Evolutionary conservation across 768 basidiomycete genomes (phyloP).

Genomic region (Tylopilus vinaceipallidus): DNA sequence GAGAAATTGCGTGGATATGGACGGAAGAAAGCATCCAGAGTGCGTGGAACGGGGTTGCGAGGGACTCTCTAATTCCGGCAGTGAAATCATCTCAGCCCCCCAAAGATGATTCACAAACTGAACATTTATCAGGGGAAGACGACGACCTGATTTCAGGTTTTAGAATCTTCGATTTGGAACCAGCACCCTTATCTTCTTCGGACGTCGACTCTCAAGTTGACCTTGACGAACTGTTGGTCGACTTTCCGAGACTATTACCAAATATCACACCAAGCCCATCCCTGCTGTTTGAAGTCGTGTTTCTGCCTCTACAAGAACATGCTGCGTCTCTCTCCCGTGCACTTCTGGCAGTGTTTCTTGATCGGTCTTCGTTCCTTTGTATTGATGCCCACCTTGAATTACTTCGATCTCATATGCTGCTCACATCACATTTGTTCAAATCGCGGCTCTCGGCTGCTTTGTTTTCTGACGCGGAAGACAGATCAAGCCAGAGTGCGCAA

Average conservation of each 20-base stretch:
- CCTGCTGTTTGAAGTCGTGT: constrained; percentile 60
- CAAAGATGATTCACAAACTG: neutral
- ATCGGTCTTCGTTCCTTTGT: constrained; percentile 61
- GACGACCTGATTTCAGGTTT: constrained; percentile 46
- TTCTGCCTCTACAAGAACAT: constrained; percentile 59
- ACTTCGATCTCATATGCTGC: constrained; percentile 71
- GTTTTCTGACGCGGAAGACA: constrained; percentile 71
- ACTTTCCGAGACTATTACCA: constrained; percentile 61
- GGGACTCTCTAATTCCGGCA: neutral
- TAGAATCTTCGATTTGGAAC: constrained; percentile 63
- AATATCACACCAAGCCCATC: constrained; percentile 60
- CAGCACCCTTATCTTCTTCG: constrained; percentile 41
- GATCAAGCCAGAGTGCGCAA: constrained; percentile 33
- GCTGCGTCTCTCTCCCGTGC: constrained; percentile 63
- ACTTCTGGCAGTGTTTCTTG: constrained; percentile 65
- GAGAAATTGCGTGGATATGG: constrained; percentile 53
- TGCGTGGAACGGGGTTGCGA: constrained; percentile 8
- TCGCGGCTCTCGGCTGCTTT: constrained; percentile 65
- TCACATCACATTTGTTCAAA: constrained; percentile 73
- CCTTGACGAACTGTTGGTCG: constrained; percentile 48
- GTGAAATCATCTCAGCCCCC: neutral
- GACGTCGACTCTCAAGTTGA: constrained; percentile 18
- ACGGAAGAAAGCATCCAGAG: constrained; percentile 12
- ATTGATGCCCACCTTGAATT: constrained; percentile 65
- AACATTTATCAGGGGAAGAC: neutral